These are phyloP conservation scores for Termitomyces eurrhizus DNA, from an alignment of 768 basidiomycete species.

Conservation along the genomic window DNA sequence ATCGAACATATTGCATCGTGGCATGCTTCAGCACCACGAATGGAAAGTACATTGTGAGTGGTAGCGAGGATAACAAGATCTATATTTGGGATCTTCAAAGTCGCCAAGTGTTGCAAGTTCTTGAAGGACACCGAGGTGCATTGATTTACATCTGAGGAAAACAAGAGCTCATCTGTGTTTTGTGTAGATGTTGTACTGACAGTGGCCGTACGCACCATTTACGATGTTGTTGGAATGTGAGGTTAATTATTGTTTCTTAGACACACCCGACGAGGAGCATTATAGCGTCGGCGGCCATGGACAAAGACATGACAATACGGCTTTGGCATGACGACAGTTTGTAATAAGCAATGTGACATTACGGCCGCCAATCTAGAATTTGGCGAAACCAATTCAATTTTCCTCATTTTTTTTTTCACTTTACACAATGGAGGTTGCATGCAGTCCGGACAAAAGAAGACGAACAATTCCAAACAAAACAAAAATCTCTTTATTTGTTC, in stretches of 20 bases:
- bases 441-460: not conserved
- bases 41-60: conserved; percentile 75
- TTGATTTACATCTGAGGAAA: not conserved
- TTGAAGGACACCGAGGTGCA: conserved; percentile 80
- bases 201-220: conserved; percentile 52
- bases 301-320: conserved; percentile 81
- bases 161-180: not conserved
- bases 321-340: conserved; percentile 62
- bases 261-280: conserved; percentile 70
- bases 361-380: not conserved
- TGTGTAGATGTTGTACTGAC: conserved; percentile 64
- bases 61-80: conserved; percentile 86
- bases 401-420: not conserved
- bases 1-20: conserved; percentile 79
- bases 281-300: conserved; percentile 88
- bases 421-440: not conserved
- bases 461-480: not conserved
- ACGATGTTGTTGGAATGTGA: conserved; percentile 4
- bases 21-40: conserved; percentile 59
- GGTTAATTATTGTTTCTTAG: conserved; percentile 33
- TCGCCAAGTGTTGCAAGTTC: conserved; percentile 66
- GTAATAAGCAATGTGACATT: not conserved
- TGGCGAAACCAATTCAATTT: not conserved
- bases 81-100: conserved; percentile 90
- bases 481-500: not conserved